phyloP scores from a whole-genome alignment of 352 stramenopile genomes.

The Globisporangium iwayamae region DNA sequence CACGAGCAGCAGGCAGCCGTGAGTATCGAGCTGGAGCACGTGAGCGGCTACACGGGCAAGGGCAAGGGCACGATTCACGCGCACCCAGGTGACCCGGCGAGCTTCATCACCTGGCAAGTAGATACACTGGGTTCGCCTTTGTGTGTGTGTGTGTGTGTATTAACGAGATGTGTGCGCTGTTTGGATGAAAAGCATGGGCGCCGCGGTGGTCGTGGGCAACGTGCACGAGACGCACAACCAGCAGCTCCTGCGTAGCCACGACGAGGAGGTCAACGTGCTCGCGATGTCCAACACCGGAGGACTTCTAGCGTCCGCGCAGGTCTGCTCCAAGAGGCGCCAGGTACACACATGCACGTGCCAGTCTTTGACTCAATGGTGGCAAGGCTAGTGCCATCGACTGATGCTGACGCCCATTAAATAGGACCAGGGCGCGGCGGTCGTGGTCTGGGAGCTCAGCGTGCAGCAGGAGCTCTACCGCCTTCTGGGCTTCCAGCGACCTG shows the following conservation, averaged over 20 bases:
- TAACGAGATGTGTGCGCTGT: neutral
- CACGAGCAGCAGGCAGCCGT: constrained; percentile 9
- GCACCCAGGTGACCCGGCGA: constrained; percentile 41
- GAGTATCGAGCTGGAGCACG: constrained; percentile 62
- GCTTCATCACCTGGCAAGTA: constrained; percentile 51
- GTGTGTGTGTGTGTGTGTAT: neutral
- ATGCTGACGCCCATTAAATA: constrained; percentile 4
- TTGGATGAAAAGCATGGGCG: constrained; percentile 43
- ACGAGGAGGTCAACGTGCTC: constrained; percentile 54
- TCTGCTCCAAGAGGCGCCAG: constrained; percentile 32
- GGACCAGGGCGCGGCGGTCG: constrained; percentile 35
- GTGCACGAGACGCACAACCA: constrained; percentile 48
- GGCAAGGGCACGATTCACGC: constrained; percentile 51
- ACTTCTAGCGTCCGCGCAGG: constrained; percentile 46
- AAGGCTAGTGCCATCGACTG: neutral
- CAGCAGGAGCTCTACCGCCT: constrained; percentile 50
- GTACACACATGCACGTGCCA: neutral
- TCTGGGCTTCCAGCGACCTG: constrained; percentile 50
- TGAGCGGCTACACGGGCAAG: constrained; percentile 58
- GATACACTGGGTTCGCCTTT: neutral
- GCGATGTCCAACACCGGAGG: constrained; percentile 34
- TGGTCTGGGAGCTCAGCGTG: constrained; percentile 45
- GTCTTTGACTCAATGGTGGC: neutral
- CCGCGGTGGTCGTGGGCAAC: constrained; percentile 46
- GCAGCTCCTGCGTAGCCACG: constrained; percentile 47